Conservation (phyloP, 257 asterid species). For the Solanum medicagineum region DNA sequence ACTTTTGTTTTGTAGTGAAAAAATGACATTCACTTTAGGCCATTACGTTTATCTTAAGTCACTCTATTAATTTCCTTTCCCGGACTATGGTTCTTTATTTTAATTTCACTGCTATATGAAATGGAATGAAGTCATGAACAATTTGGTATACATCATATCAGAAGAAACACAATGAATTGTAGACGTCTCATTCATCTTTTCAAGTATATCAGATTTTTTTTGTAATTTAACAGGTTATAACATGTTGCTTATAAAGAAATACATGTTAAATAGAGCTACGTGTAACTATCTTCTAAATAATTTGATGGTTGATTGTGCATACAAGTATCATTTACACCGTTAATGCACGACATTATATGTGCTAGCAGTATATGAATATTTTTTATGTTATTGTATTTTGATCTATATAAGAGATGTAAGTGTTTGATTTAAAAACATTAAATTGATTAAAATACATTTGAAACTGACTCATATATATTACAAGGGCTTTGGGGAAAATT, state of each 20-base stretch:
- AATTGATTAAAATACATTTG: neutral
- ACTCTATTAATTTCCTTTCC: neutral
- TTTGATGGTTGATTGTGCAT: neutral
- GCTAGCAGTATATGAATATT: neutral
- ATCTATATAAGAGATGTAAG: neutral
- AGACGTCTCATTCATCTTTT: neutral
- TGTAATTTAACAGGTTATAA: neutral
- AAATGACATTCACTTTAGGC: neutral
- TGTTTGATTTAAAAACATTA: neutral
- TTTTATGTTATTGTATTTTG: neutral
- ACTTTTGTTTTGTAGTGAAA: neutral
- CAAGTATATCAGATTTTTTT: neutral
- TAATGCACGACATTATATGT: neutral
- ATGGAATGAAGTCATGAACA: neutral
- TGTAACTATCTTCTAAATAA: neutral
- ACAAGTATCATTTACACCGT: neutral
- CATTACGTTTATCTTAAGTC: neutral
- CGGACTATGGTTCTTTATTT: neutral
- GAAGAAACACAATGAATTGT: neutral
- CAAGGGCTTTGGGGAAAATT: neutral
- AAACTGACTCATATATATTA: neutral
- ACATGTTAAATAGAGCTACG: neutral
- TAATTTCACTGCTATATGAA: neutral
- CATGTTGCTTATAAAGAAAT: neutral
- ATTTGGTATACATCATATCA: neutral